phyloP scores from a whole-genome alignment of 805 yeast species.

The Komagataella populi region DNA sequence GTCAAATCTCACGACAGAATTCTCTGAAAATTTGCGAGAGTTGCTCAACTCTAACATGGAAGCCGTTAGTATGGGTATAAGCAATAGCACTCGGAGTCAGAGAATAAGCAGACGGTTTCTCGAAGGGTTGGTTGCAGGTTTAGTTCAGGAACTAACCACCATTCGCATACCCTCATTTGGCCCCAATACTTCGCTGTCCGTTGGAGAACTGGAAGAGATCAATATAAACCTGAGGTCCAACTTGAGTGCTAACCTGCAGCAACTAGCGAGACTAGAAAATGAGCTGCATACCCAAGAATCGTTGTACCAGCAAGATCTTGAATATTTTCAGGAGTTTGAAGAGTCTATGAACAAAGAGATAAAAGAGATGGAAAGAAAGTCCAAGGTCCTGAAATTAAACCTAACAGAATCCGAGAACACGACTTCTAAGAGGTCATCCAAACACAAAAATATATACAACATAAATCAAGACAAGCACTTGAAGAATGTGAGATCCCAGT shows the following conservation, averaged over 20 bases:
- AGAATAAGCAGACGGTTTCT: background rate
- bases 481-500: background rate
- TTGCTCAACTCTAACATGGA: background rate
- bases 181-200: background rate
- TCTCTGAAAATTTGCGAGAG: background rate
- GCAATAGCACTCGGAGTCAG: background rate
- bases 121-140: background rate
- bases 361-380: background rate
- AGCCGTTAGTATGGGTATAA: background rate
- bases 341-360: background rate
- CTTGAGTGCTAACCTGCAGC: background rate
- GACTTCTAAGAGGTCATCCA: background rate
- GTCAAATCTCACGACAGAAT: background rate
- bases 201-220: background rate
- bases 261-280: background rate
- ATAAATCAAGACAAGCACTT: background rate
- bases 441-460: background rate
- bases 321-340: background rate
- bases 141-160: background rate
- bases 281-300: background rate
- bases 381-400: background rate
- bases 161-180: background rate
- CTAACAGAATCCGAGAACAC: background rate
- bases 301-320: background rate
- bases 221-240: background rate